Base-by-base conservation (phyloP, 2,329 filamentous ascomycete genomes). In the Gnomoniopsis smithogilvyi region DNA sequence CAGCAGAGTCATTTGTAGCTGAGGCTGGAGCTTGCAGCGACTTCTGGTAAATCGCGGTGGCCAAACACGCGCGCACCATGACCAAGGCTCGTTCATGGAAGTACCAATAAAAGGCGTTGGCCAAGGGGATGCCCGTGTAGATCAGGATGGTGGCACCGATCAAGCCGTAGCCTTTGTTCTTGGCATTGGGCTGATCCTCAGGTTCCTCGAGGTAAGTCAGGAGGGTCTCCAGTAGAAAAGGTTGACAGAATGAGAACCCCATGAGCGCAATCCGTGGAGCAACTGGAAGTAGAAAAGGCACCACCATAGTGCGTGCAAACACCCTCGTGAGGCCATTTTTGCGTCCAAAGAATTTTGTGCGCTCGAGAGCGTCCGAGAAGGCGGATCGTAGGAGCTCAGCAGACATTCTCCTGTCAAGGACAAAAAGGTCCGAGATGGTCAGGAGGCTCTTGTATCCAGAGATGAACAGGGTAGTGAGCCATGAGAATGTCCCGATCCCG, bases 191-290 rank as follows among this genome's bases (percentile, higher is more conserved):
- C 62, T 61, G 6, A 66, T 55, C 17, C 67, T 48, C 61, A 33
- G 69, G 61, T 33, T 66, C 30, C 15, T 69, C 61, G 4, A 76
- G 64, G 45, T 74, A 74, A 2, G 64, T 58, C 1, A 80, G 64
- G 0, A 75, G 67, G 0, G 68, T 65, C 15, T 75, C 67, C 55
- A 79, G 75, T 38, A 80, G 72, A 24, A 79, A 74, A 0, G 77
- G 76, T 49, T 77, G 75, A 41, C 74, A 76, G 45, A 76, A 76
- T 19, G 66, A 73, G 60, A 78, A 76, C 14, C 69, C 76, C 3
- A 75, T 68, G 4, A 76, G 64, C 1, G 71, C 71, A 8, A 76
- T 64, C 8, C 75, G 68, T 1, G 76, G 74, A 1, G 67, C 66
- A 1, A 78, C 61, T 0, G 76, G 74, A 0, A 73, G 59, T 0